Conservation (phyloP, 805 yeast species). For the Teunomyces aglyptinius region DNA sequence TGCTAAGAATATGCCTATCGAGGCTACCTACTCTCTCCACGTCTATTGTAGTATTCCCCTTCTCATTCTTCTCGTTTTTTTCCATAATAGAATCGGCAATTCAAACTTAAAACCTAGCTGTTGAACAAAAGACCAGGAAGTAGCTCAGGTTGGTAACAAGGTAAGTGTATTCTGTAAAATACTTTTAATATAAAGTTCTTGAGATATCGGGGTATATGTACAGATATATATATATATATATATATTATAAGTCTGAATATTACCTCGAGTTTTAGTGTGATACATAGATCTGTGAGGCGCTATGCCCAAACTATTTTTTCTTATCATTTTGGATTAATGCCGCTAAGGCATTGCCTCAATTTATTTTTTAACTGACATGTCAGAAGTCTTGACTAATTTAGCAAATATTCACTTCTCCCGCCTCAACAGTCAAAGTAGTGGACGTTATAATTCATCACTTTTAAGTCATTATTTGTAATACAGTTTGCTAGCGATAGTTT, state of each 20-base stretch:
- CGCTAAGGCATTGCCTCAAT: not conserved
- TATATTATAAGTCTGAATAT: not conserved
- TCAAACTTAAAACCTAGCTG: not conserved
- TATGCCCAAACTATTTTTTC: not conserved
- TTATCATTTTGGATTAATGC: not conserved
- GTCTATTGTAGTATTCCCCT: conserved; percentile 6
- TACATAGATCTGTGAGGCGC: not conserved
- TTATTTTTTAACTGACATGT: not conserved
- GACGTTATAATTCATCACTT: too few relatives aligned
- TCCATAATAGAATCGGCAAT: not conserved
- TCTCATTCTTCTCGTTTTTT: not conserved
- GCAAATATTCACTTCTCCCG: not conserved
- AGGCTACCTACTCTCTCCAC: conserved; percentile 9
- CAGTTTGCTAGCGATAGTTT: too few relatives aligned
- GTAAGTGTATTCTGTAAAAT: too few relatives aligned
- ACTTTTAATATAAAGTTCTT: too few relatives aligned
- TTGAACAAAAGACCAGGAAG: not conserved
- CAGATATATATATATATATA: not conserved
- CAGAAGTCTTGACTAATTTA: not conserved
- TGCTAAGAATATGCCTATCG: conserved; percentile 5
- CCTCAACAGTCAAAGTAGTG: too few relatives aligned
- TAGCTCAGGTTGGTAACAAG: too few relatives aligned
- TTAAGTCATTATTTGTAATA: too few relatives aligned
- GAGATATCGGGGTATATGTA: not conserved
- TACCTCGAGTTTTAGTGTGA: not conserved